These are phyloP conservation scores for Hypoxylon sp. DNA, from an alignment of 2,329 filamentous ascomycete genomes.

Conservation along the genomic window DNA sequence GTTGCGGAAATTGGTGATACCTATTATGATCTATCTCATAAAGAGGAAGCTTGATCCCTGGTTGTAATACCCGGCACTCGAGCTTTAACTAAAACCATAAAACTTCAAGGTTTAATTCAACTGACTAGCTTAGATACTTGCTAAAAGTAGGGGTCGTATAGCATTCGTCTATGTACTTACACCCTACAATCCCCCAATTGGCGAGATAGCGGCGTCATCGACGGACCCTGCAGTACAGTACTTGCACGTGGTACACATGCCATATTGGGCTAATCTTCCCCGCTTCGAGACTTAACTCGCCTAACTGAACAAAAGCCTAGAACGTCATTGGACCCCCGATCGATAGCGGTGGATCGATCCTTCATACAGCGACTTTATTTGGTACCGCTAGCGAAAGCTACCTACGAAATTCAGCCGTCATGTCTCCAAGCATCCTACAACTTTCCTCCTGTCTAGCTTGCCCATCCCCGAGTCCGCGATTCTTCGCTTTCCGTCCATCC, in stretches of 20 bases:
- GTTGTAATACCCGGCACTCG: background rate
- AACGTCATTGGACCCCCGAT: slow-evolving; percentile 38
- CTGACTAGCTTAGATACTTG: background rate
- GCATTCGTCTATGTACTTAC: slow-evolving; percentile 22
- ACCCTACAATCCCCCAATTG: background rate
- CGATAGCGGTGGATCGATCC: slow-evolving; percentile 1
- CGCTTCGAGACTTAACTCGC: slow-evolving; percentile 27
- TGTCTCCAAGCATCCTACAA: slow-evolving; percentile 45
- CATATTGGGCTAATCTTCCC: slow-evolving; percentile 25
- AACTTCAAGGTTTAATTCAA: background rate
- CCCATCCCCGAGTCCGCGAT: slow-evolving; percentile 35
- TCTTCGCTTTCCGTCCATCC: slow-evolving; percentile 31
- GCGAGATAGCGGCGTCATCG: slow-evolving; percentile 32
- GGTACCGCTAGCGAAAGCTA: slow-evolving; percentile 3
- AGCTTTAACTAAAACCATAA: background rate
- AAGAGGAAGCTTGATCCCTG: slow-evolving; percentile 23
- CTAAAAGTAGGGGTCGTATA: slow-evolving; percentile 14
- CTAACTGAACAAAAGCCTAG: slow-evolving; percentile 35
- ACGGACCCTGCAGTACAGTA: slow-evolving; percentile 41
- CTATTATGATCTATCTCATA: no score
- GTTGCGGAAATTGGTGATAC: slow-evolving; percentile 3
- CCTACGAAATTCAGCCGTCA: slow-evolving; percentile 38
- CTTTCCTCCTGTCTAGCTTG: slow-evolving; percentile 39
- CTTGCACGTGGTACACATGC: slow-evolving; percentile 37
- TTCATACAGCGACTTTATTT: background rate